phyloP scores from a whole-genome alignment of 257 asterid species.

The Cynanchum wilfordii region DNA sequence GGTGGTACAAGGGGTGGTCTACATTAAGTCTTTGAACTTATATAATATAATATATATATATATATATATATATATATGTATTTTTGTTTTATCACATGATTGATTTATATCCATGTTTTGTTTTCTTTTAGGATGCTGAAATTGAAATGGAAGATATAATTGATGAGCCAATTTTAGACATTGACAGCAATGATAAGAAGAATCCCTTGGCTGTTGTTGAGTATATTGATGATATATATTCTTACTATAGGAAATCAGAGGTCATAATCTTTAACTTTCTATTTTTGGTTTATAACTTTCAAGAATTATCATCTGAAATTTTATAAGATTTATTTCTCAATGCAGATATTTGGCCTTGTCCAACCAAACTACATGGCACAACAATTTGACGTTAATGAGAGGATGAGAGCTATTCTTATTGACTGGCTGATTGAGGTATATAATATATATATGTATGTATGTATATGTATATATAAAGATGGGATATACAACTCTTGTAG shows the following conservation, averaged over 20 bases:
- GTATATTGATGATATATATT: constrained; percentile 55
- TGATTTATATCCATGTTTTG: background rate
- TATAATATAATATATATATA: too few species aligned
- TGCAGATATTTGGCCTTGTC: constrained; percentile 54
- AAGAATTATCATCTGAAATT: background rate
- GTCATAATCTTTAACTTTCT: constrained; percentile 22
- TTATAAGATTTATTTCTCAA: background rate
- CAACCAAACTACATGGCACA: constrained; percentile 56
- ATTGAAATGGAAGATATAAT: constrained; percentile 52
- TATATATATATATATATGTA: too few species aligned
- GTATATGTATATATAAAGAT: background rate
- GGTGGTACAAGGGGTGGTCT: constrained; percentile 33
- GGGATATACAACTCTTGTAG: too few species aligned
- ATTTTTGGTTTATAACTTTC: background rate
- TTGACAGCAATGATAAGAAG: constrained; percentile 49
- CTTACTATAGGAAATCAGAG: constrained; percentile 56
- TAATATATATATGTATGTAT: background rate
- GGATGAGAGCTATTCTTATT: constrained; percentile 84
- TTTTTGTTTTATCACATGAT: background rate
- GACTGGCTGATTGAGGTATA: constrained; percentile 96
- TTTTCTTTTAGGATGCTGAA: constrained; percentile 33
- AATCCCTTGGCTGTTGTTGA: constrained; percentile 64
- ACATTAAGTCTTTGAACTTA: background rate
- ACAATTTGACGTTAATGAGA: constrained; percentile 73
- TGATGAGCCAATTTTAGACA: constrained; percentile 40